phyloP scores from a whole-genome alignment of 1,139 yeast species.

The Arxiozyma slooffiae region DNA sequence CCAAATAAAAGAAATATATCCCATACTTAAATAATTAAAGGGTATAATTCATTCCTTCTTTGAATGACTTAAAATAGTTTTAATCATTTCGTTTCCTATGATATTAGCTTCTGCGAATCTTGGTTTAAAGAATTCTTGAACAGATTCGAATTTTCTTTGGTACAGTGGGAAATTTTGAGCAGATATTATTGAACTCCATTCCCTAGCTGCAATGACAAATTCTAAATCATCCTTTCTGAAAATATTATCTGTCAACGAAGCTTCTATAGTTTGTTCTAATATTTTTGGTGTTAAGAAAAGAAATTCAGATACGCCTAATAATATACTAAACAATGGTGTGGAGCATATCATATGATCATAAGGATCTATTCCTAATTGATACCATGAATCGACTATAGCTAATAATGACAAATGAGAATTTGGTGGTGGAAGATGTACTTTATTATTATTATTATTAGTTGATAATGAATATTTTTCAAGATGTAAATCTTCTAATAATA shows the following conservation, averaged over 20 bases:
- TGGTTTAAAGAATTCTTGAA: conserved; percentile 72
- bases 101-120: conserved; percentile 83
- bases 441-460: conserved; percentile 32
- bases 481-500: conserved; percentile 69
- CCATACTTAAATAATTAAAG: too few species aligned
- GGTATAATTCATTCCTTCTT: conserved; percentile 3
- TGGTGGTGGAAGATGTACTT: conserved; percentile 44
- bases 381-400: conserved; percentile 94
- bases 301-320: conserved; percentile 89
- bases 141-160: conserved; percentile 59
- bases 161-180: conserved; percentile 71
- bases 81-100: conserved; percentile 93
- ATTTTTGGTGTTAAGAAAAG: conserved; percentile 76
- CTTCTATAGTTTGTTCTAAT: conserved; percentile 67
- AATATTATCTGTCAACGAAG: conserved; percentile 53
- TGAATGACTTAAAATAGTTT: conserved; percentile 47
- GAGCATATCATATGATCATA: conserved; percentile 96
- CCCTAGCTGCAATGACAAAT: conserved; percentile 69
- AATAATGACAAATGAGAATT: conserved; percentile 82
- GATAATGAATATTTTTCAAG: conserved; percentile 72
- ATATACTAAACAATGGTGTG: conserved; percentile 84
- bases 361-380: conserved; percentile 71
- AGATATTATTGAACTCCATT: conserved; percentile 77
- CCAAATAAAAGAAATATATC: neutral
- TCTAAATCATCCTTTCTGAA: conserved; percentile 83